Percentiles rank a stretch among this genome's conserved stretches.
These are phyloP conservation scores for Chalciporus chontae DNA, from an alignment of 768 basidiomycete species.

Conservation along the genomic window DNA sequence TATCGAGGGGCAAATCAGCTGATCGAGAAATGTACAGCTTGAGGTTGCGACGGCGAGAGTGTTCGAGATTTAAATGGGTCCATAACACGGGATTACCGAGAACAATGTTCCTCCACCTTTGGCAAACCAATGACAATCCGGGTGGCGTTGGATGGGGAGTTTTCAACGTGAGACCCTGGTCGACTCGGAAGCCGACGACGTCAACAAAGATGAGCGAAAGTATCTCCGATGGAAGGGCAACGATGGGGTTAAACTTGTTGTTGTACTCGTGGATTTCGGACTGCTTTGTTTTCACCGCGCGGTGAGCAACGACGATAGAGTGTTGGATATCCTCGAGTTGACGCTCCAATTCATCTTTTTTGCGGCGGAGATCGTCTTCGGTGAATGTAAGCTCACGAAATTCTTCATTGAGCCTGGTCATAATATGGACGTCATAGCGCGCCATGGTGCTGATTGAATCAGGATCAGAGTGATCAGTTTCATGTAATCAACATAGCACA, in stretches of 20 bases:
- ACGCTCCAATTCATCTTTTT: too few species aligned
- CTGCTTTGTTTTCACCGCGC: too few species aligned
- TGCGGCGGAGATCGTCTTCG: too few species aligned
- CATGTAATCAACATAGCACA: too few species aligned
- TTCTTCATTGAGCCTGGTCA: too few species aligned
- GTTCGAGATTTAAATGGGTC: not conserved
- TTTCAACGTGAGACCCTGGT: not conserved
- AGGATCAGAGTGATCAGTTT: too few species aligned
- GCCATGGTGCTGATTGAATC: too few species aligned
- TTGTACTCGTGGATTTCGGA: not conserved
- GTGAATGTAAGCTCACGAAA: too few species aligned
- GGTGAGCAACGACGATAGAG: too few species aligned
- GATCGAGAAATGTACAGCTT: not conserved
- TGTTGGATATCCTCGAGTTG: too few species aligned
- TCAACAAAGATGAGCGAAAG: not conserved
- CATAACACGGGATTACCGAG: not conserved
- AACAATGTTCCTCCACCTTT: not conserved
- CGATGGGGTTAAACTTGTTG: not conserved
- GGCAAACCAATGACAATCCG: not conserved
- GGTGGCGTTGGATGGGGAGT: not conserved
- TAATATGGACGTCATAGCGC: too few species aligned
- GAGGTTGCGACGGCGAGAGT: not conserved
- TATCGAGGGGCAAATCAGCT: not conserved
- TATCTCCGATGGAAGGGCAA: not conserved
- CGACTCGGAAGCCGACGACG: not conserved